phyloP scores from a whole-genome alignment of 768 basidiomycete species.

The Tylopilus sp. region DNA sequence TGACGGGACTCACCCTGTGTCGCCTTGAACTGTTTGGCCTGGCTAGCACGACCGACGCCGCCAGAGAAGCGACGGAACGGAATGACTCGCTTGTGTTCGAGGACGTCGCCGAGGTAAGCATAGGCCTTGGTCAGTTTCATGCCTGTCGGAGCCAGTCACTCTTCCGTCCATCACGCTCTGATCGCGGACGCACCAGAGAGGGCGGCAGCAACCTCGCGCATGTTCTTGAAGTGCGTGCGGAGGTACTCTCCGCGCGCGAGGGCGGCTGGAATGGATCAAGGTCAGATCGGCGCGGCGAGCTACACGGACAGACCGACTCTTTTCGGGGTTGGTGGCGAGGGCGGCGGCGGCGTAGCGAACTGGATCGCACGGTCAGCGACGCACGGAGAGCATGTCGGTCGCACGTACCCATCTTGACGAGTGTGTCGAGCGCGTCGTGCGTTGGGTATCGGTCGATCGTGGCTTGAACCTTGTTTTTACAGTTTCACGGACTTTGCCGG shows the following conservation, averaged over 20 bases:
- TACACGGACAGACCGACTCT: constrained; percentile 57
- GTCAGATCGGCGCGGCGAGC: constrained; percentile 6
- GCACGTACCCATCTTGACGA: constrained; percentile 61
- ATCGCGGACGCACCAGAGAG: constrained; percentile 65
- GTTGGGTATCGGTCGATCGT: constrained; percentile 41
- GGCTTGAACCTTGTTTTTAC: constrained; percentile 32
- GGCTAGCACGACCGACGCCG: constrained; percentile 90
- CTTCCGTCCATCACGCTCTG: not conserved
- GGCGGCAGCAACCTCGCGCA: constrained; percentile 97
- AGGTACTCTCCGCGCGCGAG: constrained; percentile 95
- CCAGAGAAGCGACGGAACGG: constrained; percentile 96
- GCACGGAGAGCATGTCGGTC: constrained; percentile 16
- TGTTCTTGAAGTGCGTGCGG: constrained; percentile 99
- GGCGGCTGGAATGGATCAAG: constrained; percentile 55
- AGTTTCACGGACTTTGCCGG: constrained; percentile 31
- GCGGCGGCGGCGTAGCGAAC: constrained; percentile 94
- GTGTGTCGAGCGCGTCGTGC: constrained; percentile 37
- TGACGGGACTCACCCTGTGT: constrained; percentile 74
- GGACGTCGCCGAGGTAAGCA: constrained; percentile 87
- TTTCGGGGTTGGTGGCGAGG: constrained; percentile 90
- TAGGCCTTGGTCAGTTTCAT: constrained; percentile 94
- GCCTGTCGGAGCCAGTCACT: constrained; percentile 46
- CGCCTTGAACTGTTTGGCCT: constrained; percentile 95
- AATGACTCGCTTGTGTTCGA: constrained; percentile 95
- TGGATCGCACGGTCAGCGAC: constrained; percentile 33